A percentile compares a stretch with the other conserved stretches of the same genome.
These are phyloP conservation scores for Aspergillus brasiliensis DNA, from an alignment of 2,329 filamentous ascomycete genomes.

Conservation along the genomic window DNA sequence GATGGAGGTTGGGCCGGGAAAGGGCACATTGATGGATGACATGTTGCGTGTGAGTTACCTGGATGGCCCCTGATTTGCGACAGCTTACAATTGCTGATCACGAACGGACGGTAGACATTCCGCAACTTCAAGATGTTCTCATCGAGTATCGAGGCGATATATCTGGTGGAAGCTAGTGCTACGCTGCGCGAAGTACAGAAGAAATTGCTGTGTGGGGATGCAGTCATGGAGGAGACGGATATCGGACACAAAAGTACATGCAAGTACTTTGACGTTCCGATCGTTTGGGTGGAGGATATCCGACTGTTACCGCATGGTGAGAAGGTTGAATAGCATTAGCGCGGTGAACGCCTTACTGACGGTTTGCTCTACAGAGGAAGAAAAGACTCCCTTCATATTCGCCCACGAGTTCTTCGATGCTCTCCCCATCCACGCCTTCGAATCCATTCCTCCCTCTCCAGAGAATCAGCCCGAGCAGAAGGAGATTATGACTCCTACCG, in stretches of 20 bases:
- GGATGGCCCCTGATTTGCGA: background rate
- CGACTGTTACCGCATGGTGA: constrained; percentile 73
- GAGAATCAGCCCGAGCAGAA: constrained; percentile 47
- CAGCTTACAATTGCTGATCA: constrained; percentile 2
- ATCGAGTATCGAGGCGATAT: constrained; percentile 78
- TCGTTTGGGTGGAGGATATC: constrained; percentile 89
- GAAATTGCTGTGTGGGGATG: constrained; percentile 74
- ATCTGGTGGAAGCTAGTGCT: constrained; percentile 90
- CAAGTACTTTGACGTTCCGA: constrained; percentile 73
- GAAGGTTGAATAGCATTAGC: constrained; percentile 15
- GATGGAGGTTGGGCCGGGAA: constrained; percentile 90
- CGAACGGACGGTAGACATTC: constrained; percentile 64
- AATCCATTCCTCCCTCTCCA: constrained; percentile 64
- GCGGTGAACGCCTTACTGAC: background rate
- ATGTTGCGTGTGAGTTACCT: constrained; percentile 73
- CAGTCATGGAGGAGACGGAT: constrained; percentile 69
- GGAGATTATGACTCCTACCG: constrained; percentile 53
- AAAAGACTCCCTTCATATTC: constrained; percentile 85
- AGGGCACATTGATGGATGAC: constrained; percentile 96
- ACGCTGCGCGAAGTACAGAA: constrained; percentile 77
- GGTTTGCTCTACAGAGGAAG: constrained; percentile 50
- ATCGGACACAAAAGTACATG: constrained; percentile 73
- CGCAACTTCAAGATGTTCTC: constrained; percentile 78
- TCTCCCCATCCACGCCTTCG: constrained; percentile 92
- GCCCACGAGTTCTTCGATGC: constrained; percentile 99